phyloP scores from a whole-genome alignment of 192 early-diverging fungal genomes.

The Piromyces finnis region DNA sequence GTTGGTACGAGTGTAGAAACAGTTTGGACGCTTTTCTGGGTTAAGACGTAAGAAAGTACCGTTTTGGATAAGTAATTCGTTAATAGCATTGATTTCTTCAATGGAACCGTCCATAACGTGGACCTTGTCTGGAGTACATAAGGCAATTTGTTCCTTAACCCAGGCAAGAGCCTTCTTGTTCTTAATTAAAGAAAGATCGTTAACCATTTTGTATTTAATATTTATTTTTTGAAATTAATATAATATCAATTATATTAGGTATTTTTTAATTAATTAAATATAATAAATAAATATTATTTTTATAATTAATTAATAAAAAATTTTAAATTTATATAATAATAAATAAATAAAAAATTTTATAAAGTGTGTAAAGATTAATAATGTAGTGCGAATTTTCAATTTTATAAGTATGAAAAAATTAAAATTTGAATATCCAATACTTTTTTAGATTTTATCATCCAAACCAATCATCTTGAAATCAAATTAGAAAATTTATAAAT shows the following conservation, averaged over 20 bases:
- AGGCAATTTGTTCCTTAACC: not conserved
- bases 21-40: constrained; percentile 4
- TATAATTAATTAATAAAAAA: not conserved
- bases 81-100: not conserved
- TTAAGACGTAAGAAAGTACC: constrained; percentile 7
- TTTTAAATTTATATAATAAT: not conserved
- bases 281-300: not conserved
- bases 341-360: not conserved
- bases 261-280: not conserved
- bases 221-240: not conserved
- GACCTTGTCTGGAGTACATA: not conserved
- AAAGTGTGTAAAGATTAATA: not conserved
- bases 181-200: not conserved
- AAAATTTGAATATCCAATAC: not conserved
- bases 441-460: not conserved
- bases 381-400: not conserved
- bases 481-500: no score
- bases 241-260: not conserved
- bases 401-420: not conserved
- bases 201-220: not conserved
- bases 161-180: not conserved
- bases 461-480: not conserved
- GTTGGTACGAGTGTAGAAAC: constrained; percentile 6
- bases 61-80: constrained; percentile 1
- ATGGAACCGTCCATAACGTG: not conserved